Evolutionary conservation across 2,329 filamentous ascomycete genomes (phyloP).

Genomic region (Calonectria henricotiae): DNA sequence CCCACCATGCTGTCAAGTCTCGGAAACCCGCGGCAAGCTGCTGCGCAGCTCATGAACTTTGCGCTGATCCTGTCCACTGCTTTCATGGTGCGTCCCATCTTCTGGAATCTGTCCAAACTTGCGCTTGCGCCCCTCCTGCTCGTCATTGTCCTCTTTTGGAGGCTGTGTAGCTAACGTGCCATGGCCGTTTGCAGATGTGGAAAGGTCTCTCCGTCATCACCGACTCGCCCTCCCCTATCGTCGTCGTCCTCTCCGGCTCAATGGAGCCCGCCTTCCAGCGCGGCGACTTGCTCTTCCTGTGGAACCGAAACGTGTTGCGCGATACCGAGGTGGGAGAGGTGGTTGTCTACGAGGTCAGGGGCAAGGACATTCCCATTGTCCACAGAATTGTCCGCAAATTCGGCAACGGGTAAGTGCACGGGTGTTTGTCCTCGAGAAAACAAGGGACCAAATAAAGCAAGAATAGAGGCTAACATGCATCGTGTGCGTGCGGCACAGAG

Average conservation of each 20-base stretch:
- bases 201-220: constrained; percentile 87
- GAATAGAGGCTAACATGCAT: constrained; percentile 29
- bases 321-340: constrained; percentile 73
- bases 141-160: not conserved
- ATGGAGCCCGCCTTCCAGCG: constrained; percentile 90
- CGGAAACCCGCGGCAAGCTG: constrained; percentile 84
- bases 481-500: constrained; percentile 55
- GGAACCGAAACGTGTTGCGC: constrained; percentile 78
- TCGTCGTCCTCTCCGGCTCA: constrained; percentile 87
- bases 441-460: not conserved
- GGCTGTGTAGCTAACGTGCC: constrained; percentile 42
- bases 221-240: constrained; percentile 84
- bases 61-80: constrained; percentile 91
- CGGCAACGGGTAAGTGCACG: constrained; percentile 67
- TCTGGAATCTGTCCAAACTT: not conserved
- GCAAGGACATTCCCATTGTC: constrained; percentile 98
- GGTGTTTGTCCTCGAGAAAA: not conserved
- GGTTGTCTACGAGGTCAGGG: constrained; percentile 85
- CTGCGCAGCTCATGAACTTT: constrained; percentile 90
- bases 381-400: constrained; percentile 89
- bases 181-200: constrained; percentile 74
- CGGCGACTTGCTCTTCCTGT: constrained; percentile 83
- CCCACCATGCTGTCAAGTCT: constrained; percentile 77
- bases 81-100: constrained; percentile 79
- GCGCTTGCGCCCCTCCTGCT: constrained; percentile 5